Percentiles rank a stretch among this genome's conserved stretches.
Evolutionary conservation across 306 rosid species (phyloP).

Genomic region (Elaeagnus macrophylla): DNA sequence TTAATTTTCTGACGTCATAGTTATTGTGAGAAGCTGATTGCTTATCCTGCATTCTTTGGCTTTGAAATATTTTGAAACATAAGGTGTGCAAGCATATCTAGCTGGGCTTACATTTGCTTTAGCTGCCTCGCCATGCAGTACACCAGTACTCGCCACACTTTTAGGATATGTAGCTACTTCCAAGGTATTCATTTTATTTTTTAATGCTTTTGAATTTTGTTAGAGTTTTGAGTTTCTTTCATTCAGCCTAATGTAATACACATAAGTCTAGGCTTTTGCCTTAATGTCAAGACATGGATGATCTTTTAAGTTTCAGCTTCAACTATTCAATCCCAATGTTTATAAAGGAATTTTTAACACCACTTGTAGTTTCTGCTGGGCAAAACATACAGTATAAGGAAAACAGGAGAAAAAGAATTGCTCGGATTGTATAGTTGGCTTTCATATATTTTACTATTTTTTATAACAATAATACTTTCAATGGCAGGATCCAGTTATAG

Average conservation of each 20-base stretch:
- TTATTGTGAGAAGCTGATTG: background rate
- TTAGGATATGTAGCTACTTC: conserved; percentile 91
- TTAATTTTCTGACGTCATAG: background rate
- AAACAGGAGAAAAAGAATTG: too few species aligned
- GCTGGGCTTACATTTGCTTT: conserved; percentile 96
- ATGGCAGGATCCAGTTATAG: conserved; percentile 71
- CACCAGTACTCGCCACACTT: conserved; percentile 79
- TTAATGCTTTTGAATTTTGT: background rate
- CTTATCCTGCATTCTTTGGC: conserved; percentile 14
- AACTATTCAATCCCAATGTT: too few species aligned
- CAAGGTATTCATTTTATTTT: conserved; percentile 46
- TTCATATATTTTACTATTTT: too few species aligned
- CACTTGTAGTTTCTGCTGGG: too few species aligned
- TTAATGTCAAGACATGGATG: too few species aligned
- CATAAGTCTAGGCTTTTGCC: too few species aligned
- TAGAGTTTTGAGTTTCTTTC: conserved; percentile 1
- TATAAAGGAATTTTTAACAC: too few species aligned
- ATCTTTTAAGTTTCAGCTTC: too few species aligned
- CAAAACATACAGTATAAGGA: too few species aligned
- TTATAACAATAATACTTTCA: conserved; percentile 1
- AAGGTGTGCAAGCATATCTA: conserved; percentile 90
- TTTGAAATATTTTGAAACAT: conserved; percentile 14
- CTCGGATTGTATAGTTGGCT: too few species aligned
- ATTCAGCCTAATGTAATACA: too few species aligned
- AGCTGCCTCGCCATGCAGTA: conserved; percentile 97